A percentile compares a stretch with the other conserved stretches of the same genome.
Evolutionary conservation across 305 asterid species (phyloP).

Genomic region (Salvia sclarea): DNA sequence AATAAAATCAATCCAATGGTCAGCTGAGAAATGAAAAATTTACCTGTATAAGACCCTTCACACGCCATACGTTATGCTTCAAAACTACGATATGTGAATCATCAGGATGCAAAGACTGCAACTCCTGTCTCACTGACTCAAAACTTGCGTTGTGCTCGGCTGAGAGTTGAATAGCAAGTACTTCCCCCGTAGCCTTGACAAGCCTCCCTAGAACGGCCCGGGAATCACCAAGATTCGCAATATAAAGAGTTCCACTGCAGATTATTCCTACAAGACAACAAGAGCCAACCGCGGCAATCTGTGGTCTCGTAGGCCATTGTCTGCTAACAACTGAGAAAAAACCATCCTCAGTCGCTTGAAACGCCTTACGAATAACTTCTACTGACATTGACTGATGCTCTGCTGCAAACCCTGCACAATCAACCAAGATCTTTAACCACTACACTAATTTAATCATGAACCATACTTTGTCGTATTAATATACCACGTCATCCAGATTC

Average conservation of each 20-base stretch:
- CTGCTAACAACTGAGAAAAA: constrained; percentile 72
- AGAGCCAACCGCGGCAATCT: constrained; percentile 94
- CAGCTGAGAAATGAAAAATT: constrained; percentile 22
- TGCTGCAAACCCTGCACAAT: constrained; percentile 63
- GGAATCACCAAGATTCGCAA: constrained; percentile 90
- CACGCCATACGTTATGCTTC: constrained; percentile 94
- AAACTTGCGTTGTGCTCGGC: constrained; percentile 87
- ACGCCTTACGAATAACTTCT: constrained; percentile 85
- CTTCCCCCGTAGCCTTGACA: constrained; percentile 91
- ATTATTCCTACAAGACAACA: constrained; percentile 89
- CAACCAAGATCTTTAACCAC: neutral
- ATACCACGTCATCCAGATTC: neutral
- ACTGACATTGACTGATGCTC: constrained; percentile 82
- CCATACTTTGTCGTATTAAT: neutral
- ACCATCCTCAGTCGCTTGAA: constrained; percentile 92
- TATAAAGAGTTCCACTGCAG: constrained; percentile 71
- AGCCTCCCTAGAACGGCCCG: constrained; percentile 91
- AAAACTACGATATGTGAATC: constrained; percentile 79
- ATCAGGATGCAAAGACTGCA: constrained; percentile 75
- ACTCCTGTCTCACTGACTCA: constrained; percentile 86
- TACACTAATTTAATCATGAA: neutral
- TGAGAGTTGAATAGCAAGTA: constrained; percentile 82
- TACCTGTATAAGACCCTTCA: constrained; percentile 81
- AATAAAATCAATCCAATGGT: neutral
- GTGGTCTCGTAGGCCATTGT: constrained; percentile 80